Evolutionary conservation across 305 asterid genomes (phyloP).

Genomic region (Fraxinus albicans): DNA sequence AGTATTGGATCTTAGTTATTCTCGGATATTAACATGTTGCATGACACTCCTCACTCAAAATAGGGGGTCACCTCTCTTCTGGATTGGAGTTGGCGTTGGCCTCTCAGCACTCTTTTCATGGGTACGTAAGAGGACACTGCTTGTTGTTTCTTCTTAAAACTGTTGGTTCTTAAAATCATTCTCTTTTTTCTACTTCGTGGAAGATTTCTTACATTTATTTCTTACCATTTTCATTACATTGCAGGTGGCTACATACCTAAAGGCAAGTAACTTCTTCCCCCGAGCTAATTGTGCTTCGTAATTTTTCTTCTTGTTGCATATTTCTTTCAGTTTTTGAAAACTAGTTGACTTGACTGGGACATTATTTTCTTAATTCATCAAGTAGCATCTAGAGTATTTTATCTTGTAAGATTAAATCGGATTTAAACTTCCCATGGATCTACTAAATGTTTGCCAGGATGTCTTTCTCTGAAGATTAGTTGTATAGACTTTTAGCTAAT

Average conservation of each 20-base stretch:
- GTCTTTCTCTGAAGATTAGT: background rate
- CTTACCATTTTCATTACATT: conserved; percentile 35
- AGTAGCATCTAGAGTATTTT: background rate
- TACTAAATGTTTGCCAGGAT: background rate
- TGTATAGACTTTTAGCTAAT: background rate
- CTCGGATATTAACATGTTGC: conserved; percentile 3
- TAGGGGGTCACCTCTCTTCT: conserved; percentile 94
- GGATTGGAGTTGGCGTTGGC: conserved; percentile 97
- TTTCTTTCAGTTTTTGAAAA: background rate
- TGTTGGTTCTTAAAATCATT: background rate
- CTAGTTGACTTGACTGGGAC: background rate
- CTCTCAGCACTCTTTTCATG: conserved; percentile 86
- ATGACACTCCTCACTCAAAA: conserved; percentile 21
- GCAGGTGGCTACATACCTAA: conserved; percentile 71
- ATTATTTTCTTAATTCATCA: background rate
- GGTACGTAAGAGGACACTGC: conserved; percentile 46
- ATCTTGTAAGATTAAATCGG: background rate
- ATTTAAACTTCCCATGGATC: background rate
- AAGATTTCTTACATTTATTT: conserved; percentile 13
- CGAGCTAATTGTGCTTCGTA: conserved; percentile 3
- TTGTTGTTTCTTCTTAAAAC: background rate
- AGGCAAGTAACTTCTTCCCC: conserved; percentile 51
- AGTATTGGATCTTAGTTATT: background rate
- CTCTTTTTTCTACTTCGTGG: conserved; percentile 16
- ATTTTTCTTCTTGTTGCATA: conserved; percentile 11